Evolutionary conservation across 148 eudicot genomes (phyloP).

Genomic region (Rheum nobile): DNA sequence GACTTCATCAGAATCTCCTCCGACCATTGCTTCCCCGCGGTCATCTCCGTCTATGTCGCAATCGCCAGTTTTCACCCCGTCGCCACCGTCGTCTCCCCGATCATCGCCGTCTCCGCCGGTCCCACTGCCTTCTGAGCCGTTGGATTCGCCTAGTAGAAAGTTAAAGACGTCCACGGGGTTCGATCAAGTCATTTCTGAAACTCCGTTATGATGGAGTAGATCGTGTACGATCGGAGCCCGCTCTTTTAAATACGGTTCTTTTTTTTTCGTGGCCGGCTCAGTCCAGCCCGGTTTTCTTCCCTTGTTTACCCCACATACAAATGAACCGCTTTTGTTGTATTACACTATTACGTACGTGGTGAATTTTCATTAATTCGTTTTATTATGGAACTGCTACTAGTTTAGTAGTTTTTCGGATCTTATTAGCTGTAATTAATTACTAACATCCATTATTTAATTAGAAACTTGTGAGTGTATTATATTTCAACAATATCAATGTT

Average conservation of each 20-base stretch:
- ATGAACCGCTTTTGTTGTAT: background rate
- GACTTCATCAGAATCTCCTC: slow-evolving; percentile 15
- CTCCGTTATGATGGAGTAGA: slow-evolving; percentile 1
- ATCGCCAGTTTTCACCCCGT: background rate
- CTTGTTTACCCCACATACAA: background rate
- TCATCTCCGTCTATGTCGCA: slow-evolving; percentile 1
- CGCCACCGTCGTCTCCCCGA: slow-evolving; percentile 10
- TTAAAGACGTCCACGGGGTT: slow-evolving; percentile 6
- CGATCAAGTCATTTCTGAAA: background rate
- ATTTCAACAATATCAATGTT: background rate
- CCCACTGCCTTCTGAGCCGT: slow-evolving; percentile 18
- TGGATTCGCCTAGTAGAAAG: slow-evolving; percentile 26
- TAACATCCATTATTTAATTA: background rate
- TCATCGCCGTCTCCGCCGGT: slow-evolving; percentile 10
- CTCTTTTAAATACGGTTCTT: background rate
- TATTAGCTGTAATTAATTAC: background rate
- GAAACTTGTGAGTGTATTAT: background rate
- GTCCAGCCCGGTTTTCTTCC: slow-evolving; percentile 1
- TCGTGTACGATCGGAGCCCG: background rate
- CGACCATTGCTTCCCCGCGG: slow-evolving; percentile 10
- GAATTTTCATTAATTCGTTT: background rate
- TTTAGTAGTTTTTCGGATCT: background rate
- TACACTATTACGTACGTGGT: background rate
- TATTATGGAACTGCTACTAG: background rate
- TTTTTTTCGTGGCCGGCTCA: slow-evolving; percentile 1